Evolutionary conservation across 176 grass and related monocot species (phyloP), one percentile per base, ranked within the genome.

Genomic region (Oryza nivara): DNA sequence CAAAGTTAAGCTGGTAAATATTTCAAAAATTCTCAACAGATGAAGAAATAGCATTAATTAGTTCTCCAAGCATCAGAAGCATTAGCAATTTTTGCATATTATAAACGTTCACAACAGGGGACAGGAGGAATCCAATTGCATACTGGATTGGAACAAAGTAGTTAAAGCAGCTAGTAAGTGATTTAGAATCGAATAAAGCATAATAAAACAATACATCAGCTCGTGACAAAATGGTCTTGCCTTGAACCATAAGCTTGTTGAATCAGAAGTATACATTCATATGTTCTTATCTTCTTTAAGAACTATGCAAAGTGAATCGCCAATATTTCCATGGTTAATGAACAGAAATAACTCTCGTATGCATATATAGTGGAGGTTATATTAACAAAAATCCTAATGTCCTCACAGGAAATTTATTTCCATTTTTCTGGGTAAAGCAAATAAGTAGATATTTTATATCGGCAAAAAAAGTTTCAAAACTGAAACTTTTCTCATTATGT

Each of bases 141-240:
- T 23, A 40, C 79, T 78, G 61, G 36, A 16, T 73, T 73, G 74
- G 88, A 90, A 90, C 79, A 83, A 81, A 86, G 79, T 74, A 52
- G 68, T 49, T 83, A 86, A 86, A 86, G 75, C 47, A 68, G 49
- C 20, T 10, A 41, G 40, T 41, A 60, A 60, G 56, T 35, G 30
- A 38, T 20, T 67, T 79, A 40, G 68, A 82, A 90, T 82, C 38
- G 79, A 90, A 90, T 86, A 90, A 89, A 86, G 88, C 58, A 76
- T 73, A 48, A 47, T 28, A 52, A 58, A 36, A 56, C 47, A 45
- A 79, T 73, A 67, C 58, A 68, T 38, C 25, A 40, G 11, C 67
- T 83, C 47, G 79, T 82, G 75, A 72, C 38, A 86, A 86, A 90
- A 90, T 74, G 46, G 54, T 23, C 8, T 69, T 40, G 17, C 61